Evolutionary conservation across 164 flowering plant genomes (phyloP).

Genomic region (Liquidambar formosana): DNA sequence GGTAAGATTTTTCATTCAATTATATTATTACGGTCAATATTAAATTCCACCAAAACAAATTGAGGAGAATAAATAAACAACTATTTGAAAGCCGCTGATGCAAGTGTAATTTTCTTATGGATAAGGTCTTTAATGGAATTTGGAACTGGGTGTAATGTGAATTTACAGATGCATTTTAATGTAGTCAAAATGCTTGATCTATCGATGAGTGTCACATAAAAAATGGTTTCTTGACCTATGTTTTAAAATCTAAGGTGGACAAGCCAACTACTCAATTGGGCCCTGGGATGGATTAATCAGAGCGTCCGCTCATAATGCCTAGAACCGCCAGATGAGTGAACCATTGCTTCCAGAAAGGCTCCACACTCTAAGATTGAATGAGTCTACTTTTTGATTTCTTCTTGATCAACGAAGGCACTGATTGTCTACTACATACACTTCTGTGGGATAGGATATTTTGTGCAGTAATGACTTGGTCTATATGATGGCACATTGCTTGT

Average conservation of each 20-base stretch:
- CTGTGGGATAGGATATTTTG: background rate
- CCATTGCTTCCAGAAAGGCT: no score
- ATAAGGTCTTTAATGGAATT: background rate
- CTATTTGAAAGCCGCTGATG: background rate
- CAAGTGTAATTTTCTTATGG: background rate
- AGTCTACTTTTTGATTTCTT: no score
- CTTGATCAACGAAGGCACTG: no score
- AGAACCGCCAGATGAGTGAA: no score
- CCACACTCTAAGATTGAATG: no score
- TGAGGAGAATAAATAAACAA: background rate
- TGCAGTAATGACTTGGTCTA: background rate
- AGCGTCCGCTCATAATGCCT: background rate
- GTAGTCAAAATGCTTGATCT: no score
- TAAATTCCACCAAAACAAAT: background rate
- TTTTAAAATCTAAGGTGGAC: no score
- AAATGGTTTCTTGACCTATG: no score
- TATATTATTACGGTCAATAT: background rate
- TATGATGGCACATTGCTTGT: background rate
- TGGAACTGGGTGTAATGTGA: background rate
- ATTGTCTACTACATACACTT: no score
- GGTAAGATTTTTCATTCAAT: slow-evolving; percentile 51
- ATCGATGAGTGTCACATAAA: no score
- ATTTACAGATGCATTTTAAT: background rate
- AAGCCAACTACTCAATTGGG: no score
- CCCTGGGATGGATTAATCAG: background rate